Percentiles rank a stretch among this genome's conserved stretches.
Conservation (phyloP, 768 basidiomycete species). For the Mycena olivaceomarginata region DNA sequence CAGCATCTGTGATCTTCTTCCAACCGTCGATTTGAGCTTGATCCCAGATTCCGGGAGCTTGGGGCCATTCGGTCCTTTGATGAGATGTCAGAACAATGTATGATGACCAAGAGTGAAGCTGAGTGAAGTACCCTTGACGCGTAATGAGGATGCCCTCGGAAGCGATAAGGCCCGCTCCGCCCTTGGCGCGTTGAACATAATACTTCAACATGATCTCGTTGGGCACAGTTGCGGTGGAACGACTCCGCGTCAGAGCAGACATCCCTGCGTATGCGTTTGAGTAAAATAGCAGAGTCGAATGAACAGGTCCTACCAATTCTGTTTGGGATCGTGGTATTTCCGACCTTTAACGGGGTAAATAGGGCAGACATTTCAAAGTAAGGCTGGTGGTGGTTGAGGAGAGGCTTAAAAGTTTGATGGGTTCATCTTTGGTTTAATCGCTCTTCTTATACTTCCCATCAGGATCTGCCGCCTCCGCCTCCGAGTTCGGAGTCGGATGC, state of each 20-base stretch:
- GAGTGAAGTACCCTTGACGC: background rate
- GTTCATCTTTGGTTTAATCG: too few species aligned
- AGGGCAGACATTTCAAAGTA: conserved; percentile 14
- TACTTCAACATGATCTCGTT: conserved; percentile 10
- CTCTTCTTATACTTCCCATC: too few species aligned
- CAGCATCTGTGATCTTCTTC: background rate
- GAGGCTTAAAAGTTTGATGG: too few species aligned
- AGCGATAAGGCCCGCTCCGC: background rate
- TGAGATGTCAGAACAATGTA: background rate
- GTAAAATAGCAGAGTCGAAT: background rate
- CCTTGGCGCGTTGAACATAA: conserved; percentile 10
- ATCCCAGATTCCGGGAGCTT: conserved; percentile 1
- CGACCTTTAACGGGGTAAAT: conserved; percentile 54
- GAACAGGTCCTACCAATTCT: conserved; percentile 39
- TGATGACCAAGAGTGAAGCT: background rate
- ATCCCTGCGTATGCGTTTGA: background rate
- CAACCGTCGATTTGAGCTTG: background rate
- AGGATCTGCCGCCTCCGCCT: too few species aligned
- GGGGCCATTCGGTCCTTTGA: background rate
- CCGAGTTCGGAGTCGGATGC: too few species aligned
- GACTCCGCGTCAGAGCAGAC: background rate
- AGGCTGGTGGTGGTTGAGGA: too few species aligned
- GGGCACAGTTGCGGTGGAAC: background rate
- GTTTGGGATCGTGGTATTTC: conserved; percentile 56
- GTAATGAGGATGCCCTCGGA: background rate